Percentiles rank a stretch among this genome's conserved stretches.
Conservation (phyloP, 768 basidiomycete genomes). For the Podaxis sp. region DNA sequence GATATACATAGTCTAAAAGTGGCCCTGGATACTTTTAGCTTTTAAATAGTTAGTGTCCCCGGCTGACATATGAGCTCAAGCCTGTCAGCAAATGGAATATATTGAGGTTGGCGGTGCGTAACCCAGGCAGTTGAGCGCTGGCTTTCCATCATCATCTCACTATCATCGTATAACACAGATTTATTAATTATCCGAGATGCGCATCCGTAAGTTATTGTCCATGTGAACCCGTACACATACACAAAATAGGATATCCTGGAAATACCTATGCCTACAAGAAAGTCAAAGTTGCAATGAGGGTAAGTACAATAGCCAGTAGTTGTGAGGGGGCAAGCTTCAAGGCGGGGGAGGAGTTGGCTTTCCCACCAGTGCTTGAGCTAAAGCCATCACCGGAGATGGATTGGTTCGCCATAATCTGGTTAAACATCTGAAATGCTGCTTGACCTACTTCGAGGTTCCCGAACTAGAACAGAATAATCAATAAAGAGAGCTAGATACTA, state of each 20-base stretch:
- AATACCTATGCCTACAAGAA: background rate
- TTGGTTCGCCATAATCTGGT: conserved; percentile 27
- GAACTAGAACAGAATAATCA: conserved; percentile 21
- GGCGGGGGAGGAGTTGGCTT: background rate
- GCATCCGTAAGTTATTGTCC: too few species aligned
- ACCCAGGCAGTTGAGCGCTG: too few species aligned
- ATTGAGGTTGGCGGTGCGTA: too few species aligned
- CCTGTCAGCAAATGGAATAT: too few species aligned
- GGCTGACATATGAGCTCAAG: too few species aligned
- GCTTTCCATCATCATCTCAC: too few species aligned
- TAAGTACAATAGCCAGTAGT: background rate
- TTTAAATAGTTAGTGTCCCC: background rate
- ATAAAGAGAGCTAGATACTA: background rate
- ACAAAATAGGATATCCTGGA: background rate
- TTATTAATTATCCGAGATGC: too few species aligned
- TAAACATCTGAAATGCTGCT: conserved; percentile 43
- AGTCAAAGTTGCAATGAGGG: background rate
- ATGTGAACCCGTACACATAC: too few species aligned
- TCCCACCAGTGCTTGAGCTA: background rate
- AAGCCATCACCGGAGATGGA: background rate
- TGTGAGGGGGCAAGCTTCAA: background rate
- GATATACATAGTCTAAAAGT: background rate
- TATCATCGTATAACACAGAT: too few species aligned
- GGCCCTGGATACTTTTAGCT: background rate
- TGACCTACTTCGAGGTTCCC: conserved; percentile 36